Percentiles rank a stretch among this genome's conserved stretches.
These are phyloP conservation scores for Aspergillus fumigatus DNA, from an alignment of 2,329 filamentous ascomycete genomes.

Conservation along the genomic window DNA sequence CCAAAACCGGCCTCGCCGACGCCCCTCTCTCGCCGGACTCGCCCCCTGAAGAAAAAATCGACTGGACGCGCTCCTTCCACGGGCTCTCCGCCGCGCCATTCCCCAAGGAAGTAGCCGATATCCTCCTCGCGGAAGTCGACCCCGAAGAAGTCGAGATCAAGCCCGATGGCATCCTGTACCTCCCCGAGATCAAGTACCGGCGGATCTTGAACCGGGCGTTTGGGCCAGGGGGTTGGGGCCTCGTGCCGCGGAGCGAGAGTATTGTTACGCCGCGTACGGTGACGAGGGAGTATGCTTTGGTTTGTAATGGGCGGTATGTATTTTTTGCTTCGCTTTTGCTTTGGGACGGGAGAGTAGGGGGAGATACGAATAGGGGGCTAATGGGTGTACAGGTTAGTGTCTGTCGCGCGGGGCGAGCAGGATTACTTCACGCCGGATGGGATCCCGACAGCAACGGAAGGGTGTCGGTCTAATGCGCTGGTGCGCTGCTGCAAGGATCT, in stretches of 20 bases:
- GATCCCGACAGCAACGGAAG: slow-evolving; percentile 90
- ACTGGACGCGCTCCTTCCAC: slow-evolving; percentile 83
- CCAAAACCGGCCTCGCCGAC: slow-evolving; percentile 35
- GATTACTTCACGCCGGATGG: slow-evolving; percentile 86
- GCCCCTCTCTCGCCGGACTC: slow-evolving; percentile 29
- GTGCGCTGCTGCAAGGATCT: slow-evolving; percentile 99
- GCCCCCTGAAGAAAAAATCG: slow-evolving; percentile 48
- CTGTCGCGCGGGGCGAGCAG: slow-evolving; percentile 89
- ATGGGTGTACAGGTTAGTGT: slow-evolving; percentile 64
- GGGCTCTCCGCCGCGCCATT: slow-evolving; percentile 70
- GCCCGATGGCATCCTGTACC: slow-evolving; percentile 91
- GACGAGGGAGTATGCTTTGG: slow-evolving; percentile 88
- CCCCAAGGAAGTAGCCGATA: slow-evolving; percentile 61
- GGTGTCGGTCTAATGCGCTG: slow-evolving; percentile 94
- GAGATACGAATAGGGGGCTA: background rate
- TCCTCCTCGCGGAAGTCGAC: slow-evolving; percentile 64
- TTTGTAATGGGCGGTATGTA: slow-evolving; percentile 75
- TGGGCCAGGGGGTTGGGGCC: slow-evolving; percentile 90
- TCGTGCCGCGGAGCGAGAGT: slow-evolving; percentile 81
- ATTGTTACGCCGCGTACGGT: slow-evolving; percentile 75
- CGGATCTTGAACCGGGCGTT: slow-evolving; percentile 86
- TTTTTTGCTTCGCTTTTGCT: background rate
- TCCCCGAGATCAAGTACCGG: slow-evolving; percentile 97
- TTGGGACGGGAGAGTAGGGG: too few species aligned
- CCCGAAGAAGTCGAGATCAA: slow-evolving; percentile 88